Base-by-base conservation (phyloP, 2,329 filamentous ascomycete species). In the Aspergillus brunneoviolaceus region DNA sequence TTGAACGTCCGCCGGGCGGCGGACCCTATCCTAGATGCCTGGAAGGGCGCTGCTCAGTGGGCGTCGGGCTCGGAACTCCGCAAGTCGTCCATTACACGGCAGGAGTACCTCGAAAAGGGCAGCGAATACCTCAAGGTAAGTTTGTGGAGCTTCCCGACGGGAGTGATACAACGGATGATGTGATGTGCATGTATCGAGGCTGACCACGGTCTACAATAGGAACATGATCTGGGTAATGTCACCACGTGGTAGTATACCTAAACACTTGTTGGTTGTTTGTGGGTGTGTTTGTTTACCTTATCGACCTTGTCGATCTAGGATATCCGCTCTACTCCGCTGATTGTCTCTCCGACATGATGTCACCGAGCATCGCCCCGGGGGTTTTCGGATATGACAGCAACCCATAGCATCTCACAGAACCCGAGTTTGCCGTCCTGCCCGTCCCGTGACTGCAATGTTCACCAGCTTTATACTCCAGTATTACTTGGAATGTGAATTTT, bases 21-120 rank as follows among this genome's bases (percentile, higher is more conserved):
- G 59, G 88, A 98, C 73, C 85, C 91, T 2, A 74, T 95, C 27
- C 80, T 96, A 39, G 95, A 99, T 81, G 91, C 94, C 3, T 99
- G 95, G 95, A 91, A 85, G 75, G 95, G 95, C 7, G 95, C 95
- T 1, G 94, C 95, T 12, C 83, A 85, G 63, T 99, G 95, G 94
- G 90, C 89, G 45, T 76, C 72, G 16, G 69, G 74, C 14, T 82
- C 82, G 21, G 80, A 82, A 55, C 87, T 87, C 77, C 86, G 83
- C 72, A 76, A 79, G 39, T 86, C 87, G 4, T 89, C 87, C 62
- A 84, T 99, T 48, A 90, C 88, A 1, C 87, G 85, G 69, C 89
- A 89, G 66, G 95, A 98, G 77, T 99, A 92, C 77, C 76, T 86
- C 68, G 95, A 99, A 81, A 97, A 96, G 81, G 95, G 95, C 1